Evolutionary conservation across 176 grass and related monocot genomes (phyloP).

Genomic region (Oryza brachyantha): DNA sequence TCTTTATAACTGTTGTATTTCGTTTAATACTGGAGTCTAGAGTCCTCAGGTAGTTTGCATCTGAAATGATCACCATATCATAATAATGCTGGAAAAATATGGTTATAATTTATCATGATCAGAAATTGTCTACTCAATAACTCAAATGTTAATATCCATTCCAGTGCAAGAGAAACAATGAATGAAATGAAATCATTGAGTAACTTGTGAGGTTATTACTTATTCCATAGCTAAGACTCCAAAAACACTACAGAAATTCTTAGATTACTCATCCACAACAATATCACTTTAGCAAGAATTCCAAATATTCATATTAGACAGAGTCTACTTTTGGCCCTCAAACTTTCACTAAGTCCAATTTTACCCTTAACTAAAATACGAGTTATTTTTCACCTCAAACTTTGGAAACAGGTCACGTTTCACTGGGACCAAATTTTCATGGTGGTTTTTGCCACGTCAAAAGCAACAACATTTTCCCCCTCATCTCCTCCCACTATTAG

Average conservation of each 20-base stretch:
- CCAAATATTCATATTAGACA: not conserved
- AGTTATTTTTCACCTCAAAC: too few species aligned
- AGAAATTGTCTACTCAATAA: not conserved
- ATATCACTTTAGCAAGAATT: not conserved
- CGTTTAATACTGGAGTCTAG: slow-evolving; percentile 92
- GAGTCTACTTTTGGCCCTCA: too few species aligned
- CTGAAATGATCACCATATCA: slow-evolving; percentile 51
- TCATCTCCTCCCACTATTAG: too few species aligned
- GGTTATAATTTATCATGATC: not conserved
- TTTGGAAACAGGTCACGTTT: too few species aligned
- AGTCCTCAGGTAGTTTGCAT: slow-evolving; percentile 84
- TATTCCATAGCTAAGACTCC: not conserved
- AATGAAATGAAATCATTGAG: not conserved
- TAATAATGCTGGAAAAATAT: slow-evolving; percentile 12
- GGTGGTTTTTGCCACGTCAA: too few species aligned
- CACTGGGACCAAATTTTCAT: too few species aligned
- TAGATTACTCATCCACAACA: not conserved
- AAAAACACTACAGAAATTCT: not conserved
- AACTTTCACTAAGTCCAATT: too few species aligned
- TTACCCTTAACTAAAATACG: too few species aligned
- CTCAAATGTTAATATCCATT: not conserved
- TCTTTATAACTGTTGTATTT: slow-evolving; percentile 94
- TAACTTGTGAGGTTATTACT: not conserved
- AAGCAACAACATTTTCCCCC: too few species aligned
- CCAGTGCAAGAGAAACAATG: slow-evolving; percentile 14